These are phyloP conservation scores for Collybiopsis luxurians DNA, from an alignment of 768 basidiomycete genomes.

Conservation along the genomic window DNA sequence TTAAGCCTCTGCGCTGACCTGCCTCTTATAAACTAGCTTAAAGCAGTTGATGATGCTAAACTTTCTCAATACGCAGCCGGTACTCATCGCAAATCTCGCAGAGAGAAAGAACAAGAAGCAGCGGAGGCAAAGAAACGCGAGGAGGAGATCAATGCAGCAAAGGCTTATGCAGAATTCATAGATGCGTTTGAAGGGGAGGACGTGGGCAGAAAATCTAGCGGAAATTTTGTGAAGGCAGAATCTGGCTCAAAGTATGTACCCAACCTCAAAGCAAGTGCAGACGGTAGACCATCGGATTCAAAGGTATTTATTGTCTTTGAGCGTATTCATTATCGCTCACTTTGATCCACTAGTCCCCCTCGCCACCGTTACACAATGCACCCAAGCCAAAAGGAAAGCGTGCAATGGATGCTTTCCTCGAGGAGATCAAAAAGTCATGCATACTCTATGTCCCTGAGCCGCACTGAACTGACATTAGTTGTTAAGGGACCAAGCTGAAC, in stretches of 20 bases:
- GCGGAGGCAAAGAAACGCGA: slow-evolving; percentile 87
- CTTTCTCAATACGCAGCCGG: slow-evolving; percentile 83
- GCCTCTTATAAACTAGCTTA: slow-evolving; percentile 64
- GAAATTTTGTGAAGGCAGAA: slow-evolving; percentile 61
- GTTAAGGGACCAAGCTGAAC: slow-evolving; percentile 85
- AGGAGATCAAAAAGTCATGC: slow-evolving; percentile 90
- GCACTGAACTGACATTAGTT: slow-evolving; percentile 7
- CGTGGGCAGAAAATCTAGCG: slow-evolving; percentile 42
- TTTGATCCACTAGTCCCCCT: slow-evolving; percentile 42
- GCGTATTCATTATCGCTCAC: slow-evolving; percentile 4
- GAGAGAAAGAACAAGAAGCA: slow-evolving; percentile 90
- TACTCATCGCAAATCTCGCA: slow-evolving; percentile 83
- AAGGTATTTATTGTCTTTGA: slow-evolving; percentile 19
- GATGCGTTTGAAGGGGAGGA: slow-evolving; percentile 81
- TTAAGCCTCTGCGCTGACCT: slow-evolving; percentile 58
- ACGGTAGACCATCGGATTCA: slow-evolving; percentile 26
- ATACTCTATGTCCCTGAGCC: neutral
- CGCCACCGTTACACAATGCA: slow-evolving; percentile 44
- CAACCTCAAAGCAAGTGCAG: slow-evolving; percentile 21
- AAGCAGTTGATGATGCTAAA: slow-evolving; percentile 83
- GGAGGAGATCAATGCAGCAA: slow-evolving; percentile 77
- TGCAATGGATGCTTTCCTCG: slow-evolving; percentile 94
- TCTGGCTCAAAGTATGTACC: slow-evolving; percentile 49
- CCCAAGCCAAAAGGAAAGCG: slow-evolving; percentile 90
- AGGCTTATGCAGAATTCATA: slow-evolving; percentile 81